Base-by-base conservation (phyloP, 1,139 yeast species). In the Protomyces gravidus region DNA sequence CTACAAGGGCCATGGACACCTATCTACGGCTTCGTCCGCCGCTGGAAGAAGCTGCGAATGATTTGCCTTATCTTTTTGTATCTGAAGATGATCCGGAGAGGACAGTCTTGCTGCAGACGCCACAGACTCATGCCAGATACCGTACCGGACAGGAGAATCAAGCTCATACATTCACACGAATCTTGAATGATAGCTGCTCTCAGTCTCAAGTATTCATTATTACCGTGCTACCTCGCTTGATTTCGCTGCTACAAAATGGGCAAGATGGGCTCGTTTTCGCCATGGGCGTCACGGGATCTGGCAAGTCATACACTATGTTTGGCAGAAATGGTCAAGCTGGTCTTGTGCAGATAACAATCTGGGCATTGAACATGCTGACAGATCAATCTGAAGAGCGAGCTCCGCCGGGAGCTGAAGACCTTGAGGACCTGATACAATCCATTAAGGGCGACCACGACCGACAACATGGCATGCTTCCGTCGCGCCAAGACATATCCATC, bases 241-340 rank as follows among this genome's bases (percentile, higher is more conserved):
- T 21, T 25, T 23, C 42, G 11, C 30, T 46, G 4, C 23, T 40
- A 13, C 25, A 26, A 5, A 17, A 32, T 6, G 32, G 23, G 28
- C 15, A 39, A 23, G 81, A 79, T 64, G 72, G 77, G 19, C 68
- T 76, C 11, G 65, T 79, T 27, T 75, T 79, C 63, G 73, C 80
- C 0, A 66, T 79, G 65, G 83, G 83, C 0, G 79, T 82, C 27
- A 75, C 81, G 0, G 79, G 78, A 30, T 73, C 80, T 11, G 82
- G 82, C 5, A 79, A 79, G 53, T 66, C 72, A 1, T 69, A 68
- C 53, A 70, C 73, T 1, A 65, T 68, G 21, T 63, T 67, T 9
- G 73, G 73, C 5, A 46, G 63, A 9, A 49, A 61, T 33, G 65
- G 64, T 27, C 65, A 65, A 15, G 45, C 55, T 3, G 74, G 74